Evolutionary conservation across 139 green algal genomes (phyloP).

Genomic region (Tetradesmus obliquus): DNA sequence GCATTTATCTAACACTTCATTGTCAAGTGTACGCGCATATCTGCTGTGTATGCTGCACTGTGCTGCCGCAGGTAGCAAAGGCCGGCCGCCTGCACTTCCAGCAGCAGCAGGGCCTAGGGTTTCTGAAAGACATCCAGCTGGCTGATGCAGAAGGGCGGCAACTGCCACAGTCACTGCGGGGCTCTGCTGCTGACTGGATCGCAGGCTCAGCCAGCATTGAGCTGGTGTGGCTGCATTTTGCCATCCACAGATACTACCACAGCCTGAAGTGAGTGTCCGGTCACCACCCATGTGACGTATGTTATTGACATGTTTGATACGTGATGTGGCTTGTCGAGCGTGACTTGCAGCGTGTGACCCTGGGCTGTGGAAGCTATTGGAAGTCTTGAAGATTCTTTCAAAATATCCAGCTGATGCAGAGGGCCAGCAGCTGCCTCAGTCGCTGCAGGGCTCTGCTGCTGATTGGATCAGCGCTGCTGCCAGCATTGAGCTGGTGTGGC

Average conservation of each 20-base stretch:
- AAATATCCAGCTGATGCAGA: neutral
- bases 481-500: conserved; percentile 61
- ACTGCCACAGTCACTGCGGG: neutral
- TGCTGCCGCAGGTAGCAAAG: neutral
- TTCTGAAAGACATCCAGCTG: neutral
- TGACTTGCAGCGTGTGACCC: no score
- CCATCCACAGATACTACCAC: conserved; percentile 52
- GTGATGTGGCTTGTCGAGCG: no score
- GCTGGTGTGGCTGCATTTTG: conserved; percentile 70
- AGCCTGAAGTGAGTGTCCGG: neutral
- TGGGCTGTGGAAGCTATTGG: no score
- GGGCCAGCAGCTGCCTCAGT: neutral
- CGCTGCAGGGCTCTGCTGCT: neutral
- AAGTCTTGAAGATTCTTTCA: neutral
- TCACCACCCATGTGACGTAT: no score
- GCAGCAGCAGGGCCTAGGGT: neutral
- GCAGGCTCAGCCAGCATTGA: conserved; percentile 41
- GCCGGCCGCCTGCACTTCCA: neutral
- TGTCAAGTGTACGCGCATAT: neutral
- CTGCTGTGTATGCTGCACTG: neutral
- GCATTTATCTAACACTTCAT: no score
- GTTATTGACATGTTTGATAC: no score
- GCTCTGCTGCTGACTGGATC: conserved; percentile 47
- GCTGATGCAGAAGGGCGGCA: neutral
- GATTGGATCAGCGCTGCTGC: conserved; percentile 51